Evolutionary conservation across 768 basidiomycete genomes (phyloP), one percentile per base, ranked within the genome.

Genomic region (Pulveroboletus ravenelii): DNA sequence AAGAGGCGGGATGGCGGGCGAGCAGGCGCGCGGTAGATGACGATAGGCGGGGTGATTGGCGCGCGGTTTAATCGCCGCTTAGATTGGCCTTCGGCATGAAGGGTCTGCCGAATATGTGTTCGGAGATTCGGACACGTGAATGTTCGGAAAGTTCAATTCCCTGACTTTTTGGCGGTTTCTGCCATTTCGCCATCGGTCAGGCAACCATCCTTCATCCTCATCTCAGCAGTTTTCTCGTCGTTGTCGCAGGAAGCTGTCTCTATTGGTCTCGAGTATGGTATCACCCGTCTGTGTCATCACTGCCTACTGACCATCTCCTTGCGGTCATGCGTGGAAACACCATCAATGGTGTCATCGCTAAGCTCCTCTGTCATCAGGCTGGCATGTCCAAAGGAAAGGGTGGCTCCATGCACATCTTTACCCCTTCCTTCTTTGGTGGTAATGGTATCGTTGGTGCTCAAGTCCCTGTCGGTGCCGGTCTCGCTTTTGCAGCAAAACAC

Each of bases 401-500:
- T 62, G 95, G 95, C 18, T 97, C 95, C 14, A 99, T 99, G 95
- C 93, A 95, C 78, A 93, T 96, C 67, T 95, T 95, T 78, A 95
- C 93, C 7, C 87, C 85, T 4, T 81, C 87, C n/a, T 98, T 99
- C 87, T 95, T 93, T 60, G 95, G 95, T 48, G 93, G 95, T 8
- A 97, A 99, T 70, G 96, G 95, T 70, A 99, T 98, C 69, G 96
- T 98, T 64, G 96, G 95, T 52, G 95, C 95, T 5, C 95, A 99
- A 74, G 94, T 99, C 5, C 95, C 96, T 35, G 64, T 98, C 53
- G 96, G 95, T 32, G 92, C 95, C 13, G 95, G 95, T 51, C 78
- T 97, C 41, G 86, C 93, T 3, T 89, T 99, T 61, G 94, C 96
- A 0, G 88, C 93, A 69, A 89, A 96, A 69, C 98, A 98, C 74